Conservation (phyloP, 192 early-diverging fungal genomes). For the Fimicolochytrium jonesii region DNA sequence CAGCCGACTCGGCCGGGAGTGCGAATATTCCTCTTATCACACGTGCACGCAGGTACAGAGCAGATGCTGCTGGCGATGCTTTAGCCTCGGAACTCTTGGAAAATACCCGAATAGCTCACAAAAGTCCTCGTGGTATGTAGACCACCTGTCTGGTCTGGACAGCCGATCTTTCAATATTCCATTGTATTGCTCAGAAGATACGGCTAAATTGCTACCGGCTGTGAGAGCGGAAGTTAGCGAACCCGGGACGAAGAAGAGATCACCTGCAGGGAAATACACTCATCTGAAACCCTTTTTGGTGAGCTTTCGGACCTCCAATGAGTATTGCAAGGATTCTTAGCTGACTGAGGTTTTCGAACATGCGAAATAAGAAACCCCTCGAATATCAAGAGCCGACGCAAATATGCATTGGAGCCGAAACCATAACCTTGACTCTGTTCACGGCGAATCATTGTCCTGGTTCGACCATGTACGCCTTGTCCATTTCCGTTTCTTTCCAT, state of each 20-base stretch:
- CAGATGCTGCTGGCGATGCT: neutral
- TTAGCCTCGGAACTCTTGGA: neutral
- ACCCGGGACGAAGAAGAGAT: neutral
- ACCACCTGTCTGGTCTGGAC: conserved; percentile 41
- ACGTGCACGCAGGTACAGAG: conserved; percentile 43
- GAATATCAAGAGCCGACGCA: neutral
- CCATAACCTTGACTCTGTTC: conserved; percentile 32
- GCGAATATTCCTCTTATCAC: conserved; percentile 37
- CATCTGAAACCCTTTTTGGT: neutral
- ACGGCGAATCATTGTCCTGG: conserved; percentile 51
- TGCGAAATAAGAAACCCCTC: neutral
- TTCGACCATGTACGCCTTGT: conserved; percentile 38
- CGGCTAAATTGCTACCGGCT: conserved; percentile 34
- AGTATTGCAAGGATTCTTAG: neutral
- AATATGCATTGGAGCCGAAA: conserved; percentile 31
- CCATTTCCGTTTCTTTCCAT: neutral
- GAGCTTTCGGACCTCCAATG: neutral
- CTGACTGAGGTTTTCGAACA: neutral
- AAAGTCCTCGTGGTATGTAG: neutral
- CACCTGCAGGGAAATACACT: neutral
- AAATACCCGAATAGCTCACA: neutral
- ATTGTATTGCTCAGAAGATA: conserved; percentile 47
- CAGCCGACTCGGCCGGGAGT: conserved; percentile 11
- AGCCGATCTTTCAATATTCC: conserved; percentile 27
- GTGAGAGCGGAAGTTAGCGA: conserved; percentile 18